These are phyloP conservation scores for Saccharomyces hybrid DNA, from an alignment of 1,139 yeast species.

Conservation along the genomic window DNA sequence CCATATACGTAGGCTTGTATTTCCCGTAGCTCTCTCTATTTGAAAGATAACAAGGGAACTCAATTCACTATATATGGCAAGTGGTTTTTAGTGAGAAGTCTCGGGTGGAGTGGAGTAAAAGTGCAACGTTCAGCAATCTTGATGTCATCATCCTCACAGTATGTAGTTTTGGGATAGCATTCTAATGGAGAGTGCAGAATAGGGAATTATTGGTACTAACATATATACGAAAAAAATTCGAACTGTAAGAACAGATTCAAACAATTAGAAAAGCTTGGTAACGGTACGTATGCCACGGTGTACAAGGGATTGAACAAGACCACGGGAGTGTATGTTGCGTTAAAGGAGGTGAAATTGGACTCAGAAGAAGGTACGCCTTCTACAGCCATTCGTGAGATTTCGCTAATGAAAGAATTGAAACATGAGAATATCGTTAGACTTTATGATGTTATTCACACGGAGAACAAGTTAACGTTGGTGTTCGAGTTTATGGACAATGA, in stretches of 20 bases:
- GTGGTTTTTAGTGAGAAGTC: too few relatives aligned
- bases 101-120: too few relatives aligned
- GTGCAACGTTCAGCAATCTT: neutral
- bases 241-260: conserved; percentile 20
- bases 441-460: conserved; percentile 94
- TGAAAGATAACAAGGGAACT: neutral
- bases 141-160: neutral
- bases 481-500: conserved; percentile 94
- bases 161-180: neutral
- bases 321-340: conserved; percentile 88
- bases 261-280: conserved; percentile 82
- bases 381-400: conserved; percentile 93
- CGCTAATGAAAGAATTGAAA: conserved; percentile 91
- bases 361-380: conserved; percentile 98
- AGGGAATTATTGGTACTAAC: conserved; percentile 6
- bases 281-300: conserved; percentile 97
- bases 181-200: neutral
- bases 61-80: neutral
- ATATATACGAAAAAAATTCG: neutral
- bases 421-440: conserved; percentile 90
- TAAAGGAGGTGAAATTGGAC: conserved; percentile 89
- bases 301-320: conserved; percentile 90
- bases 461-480: conserved; percentile 86
- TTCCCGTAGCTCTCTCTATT: neutral
- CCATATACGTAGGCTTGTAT: neutral